Evolutionary conservation across 176 grass and related monocot species (phyloP), one percentile per base, ranked within the genome.

Genomic region (Oropetium thomaeum): DNA sequence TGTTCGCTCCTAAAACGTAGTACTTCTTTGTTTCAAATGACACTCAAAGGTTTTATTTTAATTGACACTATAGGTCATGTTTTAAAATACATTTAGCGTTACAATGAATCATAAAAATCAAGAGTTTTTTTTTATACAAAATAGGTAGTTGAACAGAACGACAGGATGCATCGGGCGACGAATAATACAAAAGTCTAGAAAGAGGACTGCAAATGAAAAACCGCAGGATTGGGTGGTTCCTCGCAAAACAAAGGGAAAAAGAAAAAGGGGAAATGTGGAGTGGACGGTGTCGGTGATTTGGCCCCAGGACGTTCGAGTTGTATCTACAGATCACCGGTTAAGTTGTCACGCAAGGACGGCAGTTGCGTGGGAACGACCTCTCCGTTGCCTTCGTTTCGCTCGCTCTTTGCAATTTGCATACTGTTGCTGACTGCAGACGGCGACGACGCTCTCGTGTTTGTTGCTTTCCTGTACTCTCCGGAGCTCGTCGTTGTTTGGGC

Each of bases 341-440:
- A 69, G 14, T 8, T 30, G 71, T 30, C 42, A 25, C 31, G 29
- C 51, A 25, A 63, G 33, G 29, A 35, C n/a, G 39, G n/a, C 52
- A 10, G 39, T 76, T 61, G 71, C 71, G 81, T 69, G 63, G 57
- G 63, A 17, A 19, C n/a, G n/a, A n/a, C n/a, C 27, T 62, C 73
- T 62, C 52, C 38, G 22, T 15, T 15, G 59, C 41, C 22, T n/a
- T n/a, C n/a, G n/a, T n/a, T n/a, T 22, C 30, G 19, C 17, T 51
- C 19, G 35, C 35, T n/a, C 35, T 4, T 42, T 12, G 40, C 25
- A 2, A 10, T 12, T 47, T 19, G 41, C 41, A 69, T 30, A n/a
- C n/a, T n/a, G n/a, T n/a, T n/a, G n/a, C 43, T 29, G 11, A 58
- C 8, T 28, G 37, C 10, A 15, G 58, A 67, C 14, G 47, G 15